Conservation (phyloP, 495 filamentous ascomycete genomes). For the Penicillium psychrofluorescens region DNA sequence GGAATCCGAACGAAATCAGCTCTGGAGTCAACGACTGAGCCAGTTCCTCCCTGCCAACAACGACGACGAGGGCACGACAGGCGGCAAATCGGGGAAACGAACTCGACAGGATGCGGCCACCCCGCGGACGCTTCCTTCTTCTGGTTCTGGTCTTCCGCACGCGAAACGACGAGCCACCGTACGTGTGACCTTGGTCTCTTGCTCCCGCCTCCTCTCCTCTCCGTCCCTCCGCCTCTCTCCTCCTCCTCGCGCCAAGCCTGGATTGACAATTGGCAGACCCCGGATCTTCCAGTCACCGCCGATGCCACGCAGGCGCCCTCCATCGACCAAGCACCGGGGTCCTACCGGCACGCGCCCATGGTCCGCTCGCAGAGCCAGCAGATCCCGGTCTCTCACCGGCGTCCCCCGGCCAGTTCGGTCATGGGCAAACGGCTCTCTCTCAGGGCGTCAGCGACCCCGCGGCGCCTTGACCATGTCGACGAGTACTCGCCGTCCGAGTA, state of each 20-base stretch:
- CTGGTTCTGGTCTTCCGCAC: slow-evolving; percentile 32
- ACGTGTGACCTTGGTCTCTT: slow-evolving; percentile 41
- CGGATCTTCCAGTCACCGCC: slow-evolving; percentile 33
- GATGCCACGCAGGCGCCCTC: slow-evolving; percentile 30
- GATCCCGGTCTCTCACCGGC: slow-evolving; percentile 29
- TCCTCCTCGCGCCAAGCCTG: slow-evolving; percentile 23
- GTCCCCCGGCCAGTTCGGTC: slow-evolving; percentile 14
- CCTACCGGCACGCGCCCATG: slow-evolving; percentile 32
- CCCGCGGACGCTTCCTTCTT: slow-evolving; percentile 33
- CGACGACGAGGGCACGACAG: slow-evolving; percentile 6
- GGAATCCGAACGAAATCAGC: slow-evolving; percentile 36
- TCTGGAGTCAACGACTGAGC: slow-evolving; percentile 36
- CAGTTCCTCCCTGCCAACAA: slow-evolving; percentile 30
- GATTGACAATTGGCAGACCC: slow-evolving; percentile 45
- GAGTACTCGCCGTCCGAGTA: slow-evolving; percentile 40
- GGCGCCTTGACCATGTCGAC: slow-evolving; percentile 29
- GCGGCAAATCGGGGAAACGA: slow-evolving; percentile 36
- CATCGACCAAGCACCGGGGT: slow-evolving; percentile 18
- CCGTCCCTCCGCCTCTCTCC: slow-evolving; percentile 13
- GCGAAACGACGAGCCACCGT: slow-evolving; percentile 46
- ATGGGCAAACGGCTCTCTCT: slow-evolving; percentile 28
- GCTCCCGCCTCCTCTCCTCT: slow-evolving; percentile 23
- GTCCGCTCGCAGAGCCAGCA: slow-evolving; percentile 40
- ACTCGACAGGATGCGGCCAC: slow-evolving; percentile 33
- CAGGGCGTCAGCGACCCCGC: slow-evolving; percentile 22